phyloP scores from a whole-genome alignment of 306 rosid genomes.

The Dalbergia oliveri region DNA sequence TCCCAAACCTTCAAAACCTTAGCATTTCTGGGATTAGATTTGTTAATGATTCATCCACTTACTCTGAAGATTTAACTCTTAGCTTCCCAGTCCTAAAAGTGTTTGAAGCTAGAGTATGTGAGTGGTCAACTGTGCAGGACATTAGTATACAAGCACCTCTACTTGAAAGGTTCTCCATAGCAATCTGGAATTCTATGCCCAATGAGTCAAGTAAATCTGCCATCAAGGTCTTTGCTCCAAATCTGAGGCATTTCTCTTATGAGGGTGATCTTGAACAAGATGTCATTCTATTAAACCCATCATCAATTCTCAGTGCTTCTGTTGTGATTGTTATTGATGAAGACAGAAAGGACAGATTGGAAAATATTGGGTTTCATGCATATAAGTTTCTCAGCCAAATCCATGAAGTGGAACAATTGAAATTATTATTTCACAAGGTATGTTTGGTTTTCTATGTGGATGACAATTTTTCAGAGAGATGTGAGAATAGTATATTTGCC shows the following conservation, averaged over 20 bases:
- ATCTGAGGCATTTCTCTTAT: constrained; percentile 49
- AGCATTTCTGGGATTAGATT: constrained; percentile 47
- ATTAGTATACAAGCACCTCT: constrained; percentile 48
- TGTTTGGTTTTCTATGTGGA: constrained; percentile 32
- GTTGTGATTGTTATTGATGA: constrained; percentile 53
- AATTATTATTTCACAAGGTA: constrained; percentile 58
- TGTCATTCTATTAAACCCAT: constrained; percentile 27
- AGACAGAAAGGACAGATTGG: constrained; percentile 27
- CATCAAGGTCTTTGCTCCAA: constrained; percentile 37
- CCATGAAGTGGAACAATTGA: constrained; percentile 34
- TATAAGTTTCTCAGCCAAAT: constrained; percentile 46
- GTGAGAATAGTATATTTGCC: background rate
- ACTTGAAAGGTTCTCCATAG: constrained; percentile 49
- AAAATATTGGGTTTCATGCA: constrained; percentile 16
- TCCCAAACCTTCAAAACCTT: constrained; percentile 52
- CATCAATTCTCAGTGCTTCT: constrained; percentile 45
- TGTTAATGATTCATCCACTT: constrained; percentile 39
- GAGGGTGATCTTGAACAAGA: constrained; percentile 52
- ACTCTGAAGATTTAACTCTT: constrained; percentile 40
- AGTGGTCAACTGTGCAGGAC: constrained; percentile 48
- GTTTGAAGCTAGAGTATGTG: constrained; percentile 59
- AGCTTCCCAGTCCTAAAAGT: constrained; percentile 54
- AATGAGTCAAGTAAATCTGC: constrained; percentile 38
- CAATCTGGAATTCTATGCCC: constrained; percentile 35
- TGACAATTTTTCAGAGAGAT: constrained; percentile 7